Evolutionary conservation across 2,329 filamentous ascomycete genomes (phyloP), one percentile per base, ranked within the genome.

Genomic region (Sporothrix luriei): DNA sequence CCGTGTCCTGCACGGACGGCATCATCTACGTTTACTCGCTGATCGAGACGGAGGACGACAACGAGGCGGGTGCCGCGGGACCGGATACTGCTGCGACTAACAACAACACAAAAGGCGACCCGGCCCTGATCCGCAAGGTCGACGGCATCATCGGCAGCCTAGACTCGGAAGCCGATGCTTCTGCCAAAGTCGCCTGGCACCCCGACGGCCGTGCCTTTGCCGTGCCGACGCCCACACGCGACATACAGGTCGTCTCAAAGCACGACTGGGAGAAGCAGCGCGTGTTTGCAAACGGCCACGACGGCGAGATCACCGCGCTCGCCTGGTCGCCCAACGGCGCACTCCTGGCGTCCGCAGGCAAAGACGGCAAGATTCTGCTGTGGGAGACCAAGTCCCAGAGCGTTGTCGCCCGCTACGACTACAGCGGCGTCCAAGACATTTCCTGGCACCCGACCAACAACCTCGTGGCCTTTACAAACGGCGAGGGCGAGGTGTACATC

Each of bases 261-360:
- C 88, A 88, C 67, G 93, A 97, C 77, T 97, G 94, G 91, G 91
- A 93, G 77, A 90, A 91, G 74, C 93, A 98, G 78, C 87, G 91
- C 71, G 81, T 83, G 0, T 99, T 99, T 77, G 82, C 88, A 16
- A 88, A 89, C 40, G 93, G 91, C 0, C 95, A 98, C 76, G 88
- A 88, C 54, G 90, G 90, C 21, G 91, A 96, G 74, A 90, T 99
- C 70, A 97, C 93, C 0, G 91, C 94, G 9, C 81, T 96, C 48
- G 89, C 91, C 48, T 99, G 95, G 95, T 97, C 94, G 16, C 93
- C 93, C 1, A 99, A 99, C 76, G 95, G 95, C 51, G 92, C 94
- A 1, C 84, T 99, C 75, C 83, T 99, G 26, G 93, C 89, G 11
- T 88, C 88, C 21, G 88, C 90, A 19, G 88, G 83, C 72, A 88